phyloP scores from a whole-genome alignment of 176 grass and related monocot species.

The bread wheat (Triticum aestivum) region IWGSC_CS_RefSeq_v2.1 NC_057806.1:578342121-578342620 shows the following conservation, averaged over 20 bases:
- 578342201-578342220: conserved; percentile 20
- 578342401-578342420: not conserved
- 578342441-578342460: not conserved
- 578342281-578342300: not conserved
- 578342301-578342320: not conserved
- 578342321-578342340: not conserved
- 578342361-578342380: not conserved
- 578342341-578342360: not conserved
- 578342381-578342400: no score
- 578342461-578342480: no score
- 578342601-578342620: no score
- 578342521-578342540: no score
- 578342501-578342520: no score
- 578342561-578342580: no score
- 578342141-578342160: conserved; percentile 30
- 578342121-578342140: conserved; percentile 28
- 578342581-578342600: no score
- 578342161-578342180: conserved; percentile 50
- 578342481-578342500: no score
- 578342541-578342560: no score
- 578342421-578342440: not conserved
- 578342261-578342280: not conserved
- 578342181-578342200: conserved; percentile 37
- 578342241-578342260: conserved; percentile 36
- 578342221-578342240: conserved; percentile 51